Evolutionary conservation across 2,329 filamentous ascomycete genomes (phyloP).

Genomic region (Nothophaeocryptopus gaeumannii): DNA sequence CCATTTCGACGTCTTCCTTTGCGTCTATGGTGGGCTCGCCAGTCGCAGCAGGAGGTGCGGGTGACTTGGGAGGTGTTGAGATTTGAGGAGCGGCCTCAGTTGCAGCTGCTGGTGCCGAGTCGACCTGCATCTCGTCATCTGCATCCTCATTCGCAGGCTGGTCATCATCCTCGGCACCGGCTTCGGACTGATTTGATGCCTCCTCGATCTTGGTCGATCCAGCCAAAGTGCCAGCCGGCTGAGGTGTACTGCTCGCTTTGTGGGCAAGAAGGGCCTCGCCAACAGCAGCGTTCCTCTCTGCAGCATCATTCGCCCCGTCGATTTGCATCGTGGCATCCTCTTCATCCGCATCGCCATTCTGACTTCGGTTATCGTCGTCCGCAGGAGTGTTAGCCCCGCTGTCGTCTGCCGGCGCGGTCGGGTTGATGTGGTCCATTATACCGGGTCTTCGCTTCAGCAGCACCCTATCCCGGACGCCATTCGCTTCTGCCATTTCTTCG

Average conservation of each 20-base stretch:
- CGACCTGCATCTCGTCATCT: constrained; percentile 34
- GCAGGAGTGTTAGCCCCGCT: constrained; percentile 47
- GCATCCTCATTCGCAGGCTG: constrained; percentile 37
- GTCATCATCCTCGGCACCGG: constrained; percentile 14
- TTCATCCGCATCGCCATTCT: constrained; percentile 30
- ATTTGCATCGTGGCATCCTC: constrained; percentile 25
- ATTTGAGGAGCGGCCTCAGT: constrained; percentile 29
- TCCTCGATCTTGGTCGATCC: constrained; percentile 12
- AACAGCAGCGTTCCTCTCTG: constrained; percentile 24
- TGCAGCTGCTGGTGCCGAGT: constrained; percentile 34
- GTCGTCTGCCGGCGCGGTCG: constrained; percentile 52
- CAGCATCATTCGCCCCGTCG: constrained; percentile 24
- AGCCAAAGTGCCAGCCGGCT: constrained; percentile 8
- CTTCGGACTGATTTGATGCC: constrained; percentile 19
- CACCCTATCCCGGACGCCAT: constrained; percentile 60
- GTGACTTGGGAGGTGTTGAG: constrained; percentile 20
- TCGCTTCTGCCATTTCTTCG: constrained; percentile 71
- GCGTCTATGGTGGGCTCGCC: constrained; percentile 4
- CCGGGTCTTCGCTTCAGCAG: constrained; percentile 52
- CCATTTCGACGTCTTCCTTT: constrained; percentile 20
- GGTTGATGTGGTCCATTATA: constrained; percentile 61
- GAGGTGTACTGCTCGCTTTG: constrained; percentile 25
- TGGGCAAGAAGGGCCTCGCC: constrained; percentile 25
- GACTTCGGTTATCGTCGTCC: constrained; percentile 31
- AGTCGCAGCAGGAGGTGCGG: constrained; percentile 5